phyloP scores from a whole-genome alignment of 129 eudicot species.

The Escallonia herrerae region DNA sequence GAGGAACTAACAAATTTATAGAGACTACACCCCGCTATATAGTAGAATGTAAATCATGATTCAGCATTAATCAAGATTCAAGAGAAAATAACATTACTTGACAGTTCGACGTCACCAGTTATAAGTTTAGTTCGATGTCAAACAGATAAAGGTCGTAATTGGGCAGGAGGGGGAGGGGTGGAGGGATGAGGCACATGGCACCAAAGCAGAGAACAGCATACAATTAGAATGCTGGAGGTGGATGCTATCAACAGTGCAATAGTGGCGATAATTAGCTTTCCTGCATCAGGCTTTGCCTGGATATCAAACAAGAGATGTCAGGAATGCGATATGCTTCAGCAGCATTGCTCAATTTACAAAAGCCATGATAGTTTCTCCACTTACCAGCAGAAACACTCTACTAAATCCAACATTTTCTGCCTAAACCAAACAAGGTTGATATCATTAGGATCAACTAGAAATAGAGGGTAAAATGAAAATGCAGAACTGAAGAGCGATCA shows the following conservation, averaged over 20 bases:
- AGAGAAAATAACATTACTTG: too few relatives aligned
- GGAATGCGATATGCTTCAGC: background rate
- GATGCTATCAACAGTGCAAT: slow-evolving; percentile 36
- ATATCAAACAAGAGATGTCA: slow-evolving; percentile 4
- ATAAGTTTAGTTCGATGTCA: too few relatives aligned
- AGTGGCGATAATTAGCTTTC: slow-evolving; percentile 30
- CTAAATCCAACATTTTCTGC: slow-evolving; percentile 45
- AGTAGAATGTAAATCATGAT: background rate
- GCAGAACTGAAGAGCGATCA: slow-evolving; percentile 6
- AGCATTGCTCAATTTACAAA: background rate
- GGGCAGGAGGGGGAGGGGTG: background rate
- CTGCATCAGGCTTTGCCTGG: slow-evolving; percentile 50
- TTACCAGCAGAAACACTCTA: slow-evolving; percentile 38
- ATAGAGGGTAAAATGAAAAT: background rate
- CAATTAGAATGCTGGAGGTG: slow-evolving; percentile 41
- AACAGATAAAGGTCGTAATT: background rate
- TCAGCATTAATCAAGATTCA: background rate
- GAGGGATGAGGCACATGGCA: background rate
- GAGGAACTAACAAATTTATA: too few relatives aligned
- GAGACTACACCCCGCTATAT: background rate
- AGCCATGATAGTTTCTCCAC: slow-evolving; percentile 1
- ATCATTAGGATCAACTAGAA: background rate
- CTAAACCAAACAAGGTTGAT: slow-evolving; percentile 11
- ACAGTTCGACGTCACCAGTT: too few relatives aligned
- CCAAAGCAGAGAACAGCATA: slow-evolving; percentile 18